Percentiles rank a stretch among this genome's conserved stretches.
These are phyloP conservation scores for Dendrobium huoshanense DNA, from an alignment of 106 monocot genomes.

Conservation along the genomic window DNA sequence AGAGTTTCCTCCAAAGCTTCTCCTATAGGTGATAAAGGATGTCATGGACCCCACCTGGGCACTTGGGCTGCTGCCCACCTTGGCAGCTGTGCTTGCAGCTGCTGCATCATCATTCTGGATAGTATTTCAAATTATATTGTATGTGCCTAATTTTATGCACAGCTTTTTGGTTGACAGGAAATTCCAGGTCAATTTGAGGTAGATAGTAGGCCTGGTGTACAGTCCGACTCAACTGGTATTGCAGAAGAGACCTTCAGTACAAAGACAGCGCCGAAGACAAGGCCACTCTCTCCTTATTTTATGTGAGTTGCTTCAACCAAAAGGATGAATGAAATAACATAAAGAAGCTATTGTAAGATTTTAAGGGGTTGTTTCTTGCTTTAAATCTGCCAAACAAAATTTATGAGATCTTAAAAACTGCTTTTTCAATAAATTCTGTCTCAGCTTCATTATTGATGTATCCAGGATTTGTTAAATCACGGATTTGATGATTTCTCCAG, in stretches of 20 bases:
- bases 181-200: constrained; percentile 17
- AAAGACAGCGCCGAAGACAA: constrained; percentile 16
- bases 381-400: background rate
- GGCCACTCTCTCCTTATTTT: constrained; percentile 53
- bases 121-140: background rate
- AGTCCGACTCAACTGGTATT: constrained; percentile 13
- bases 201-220: constrained; percentile 10
- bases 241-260: constrained; percentile 9
- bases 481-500: too few relatives aligned
- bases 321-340: background rate
- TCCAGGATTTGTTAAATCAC: too few relatives aligned
- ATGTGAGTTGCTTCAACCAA: constrained; percentile 23
- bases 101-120: background rate
- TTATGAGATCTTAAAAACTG: background rate
- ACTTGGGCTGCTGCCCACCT: too few relatives aligned
- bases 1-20: too few relatives aligned
- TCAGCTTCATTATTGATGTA: too few relatives aligned
- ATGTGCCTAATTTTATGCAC: background rate
- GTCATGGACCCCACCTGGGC: too few relatives aligned
- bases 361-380: background rate
- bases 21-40: too few relatives aligned
- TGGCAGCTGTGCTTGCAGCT: too few relatives aligned
- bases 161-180: constrained; percentile 24
- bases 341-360: background rate
- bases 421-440: too few relatives aligned